Evolutionary conservation across 2,329 filamentous ascomycete species (phyloP).

Genomic region (Hypoxylon sp.): DNA sequence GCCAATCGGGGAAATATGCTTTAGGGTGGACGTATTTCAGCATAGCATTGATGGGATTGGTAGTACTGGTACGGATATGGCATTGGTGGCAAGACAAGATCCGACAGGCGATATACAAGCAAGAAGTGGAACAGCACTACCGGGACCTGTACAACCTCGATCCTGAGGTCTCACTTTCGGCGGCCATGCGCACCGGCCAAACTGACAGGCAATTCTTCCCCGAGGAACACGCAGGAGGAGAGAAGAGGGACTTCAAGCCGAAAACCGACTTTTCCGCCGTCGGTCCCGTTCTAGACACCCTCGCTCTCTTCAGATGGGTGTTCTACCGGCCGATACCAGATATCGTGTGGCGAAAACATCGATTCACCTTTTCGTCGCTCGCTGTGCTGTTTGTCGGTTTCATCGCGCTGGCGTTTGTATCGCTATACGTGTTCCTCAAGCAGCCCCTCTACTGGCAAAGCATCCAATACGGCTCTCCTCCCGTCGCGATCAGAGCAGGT

Average conservation of each 20-base stretch:
- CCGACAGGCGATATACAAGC: constrained; percentile 87
- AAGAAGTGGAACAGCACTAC: constrained; percentile 78
- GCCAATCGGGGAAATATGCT: constrained; percentile 84
- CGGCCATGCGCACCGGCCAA: constrained; percentile 63
- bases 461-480: constrained; percentile 88
- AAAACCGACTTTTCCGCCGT: constrained; percentile 83
- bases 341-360: constrained; percentile 73
- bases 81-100: constrained; percentile 96
- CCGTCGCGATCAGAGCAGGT: constrained; percentile 85
- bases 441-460: constrained; percentile 91
- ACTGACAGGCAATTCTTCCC: constrained; percentile 81
- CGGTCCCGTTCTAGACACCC: constrained; percentile 78
- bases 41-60: constrained; percentile 75
- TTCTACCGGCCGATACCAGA: constrained; percentile 90
- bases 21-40: constrained; percentile 91
- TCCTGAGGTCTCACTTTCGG: constrained; percentile 59
- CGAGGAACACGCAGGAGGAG: constrained; percentile 67
- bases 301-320: constrained; percentile 88
- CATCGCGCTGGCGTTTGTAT: constrained; percentile 77
- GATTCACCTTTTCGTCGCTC: constrained; percentile 84
- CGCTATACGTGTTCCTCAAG: constrained; percentile 86
- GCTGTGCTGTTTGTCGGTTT: constrained; percentile 77
- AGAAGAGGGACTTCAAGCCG: constrained; percentile 69
- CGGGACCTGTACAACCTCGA: constrained; percentile 66
- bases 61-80: constrained; percentile 80